Evolutionary conservation across 257 asterid genomes (phyloP), one percentile per base, ranked within the genome.

Genomic region (Perilla frutescens): DNA sequence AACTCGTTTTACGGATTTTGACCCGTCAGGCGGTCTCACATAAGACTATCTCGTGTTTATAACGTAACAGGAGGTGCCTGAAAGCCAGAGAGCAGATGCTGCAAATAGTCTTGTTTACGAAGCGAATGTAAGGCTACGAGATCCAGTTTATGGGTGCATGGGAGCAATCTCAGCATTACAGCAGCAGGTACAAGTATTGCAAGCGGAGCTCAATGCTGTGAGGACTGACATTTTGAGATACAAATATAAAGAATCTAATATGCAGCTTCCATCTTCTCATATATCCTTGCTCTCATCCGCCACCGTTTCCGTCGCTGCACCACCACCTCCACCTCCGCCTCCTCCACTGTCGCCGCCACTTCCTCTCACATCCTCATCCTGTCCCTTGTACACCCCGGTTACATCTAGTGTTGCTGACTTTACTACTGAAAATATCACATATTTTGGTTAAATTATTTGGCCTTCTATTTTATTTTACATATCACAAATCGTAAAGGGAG

Each of bases 131-230:
- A 78, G 98, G 86, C 75, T 90, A 34, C 85, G 89, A 60, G 97
- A 92, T 80, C 98, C 98, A 1, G 92, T 92, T 8, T 87, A 90
- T 29, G 98, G 97, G 10, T 90, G 97, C 96, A 85, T 92, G 92
- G 98, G 98, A 37, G 85, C 90, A 0, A 86, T 92, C 48, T 86
- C 97, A 13, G 74, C 88, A 10, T 78, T 92, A 70, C 97, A 92
- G 62, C 93, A 90, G 32, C 84, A 92, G 57, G 84, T 92, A 8
- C 88, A 88, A 62, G 26, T 85, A 15, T 43, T 90, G 48, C 93
- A 90, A 77, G 87, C 86, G 0, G 88, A 90, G 57, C 67, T 92
- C 6, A 84, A 76, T 66, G 86, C 87, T 14, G 84, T 87, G 6
- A 85, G 81, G 62, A 77, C 85, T 37, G 92, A 90, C 82, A 86